phyloP scores from a whole-genome alignment of 306 rosid species.

The Ormosia semicastrata region DNA sequence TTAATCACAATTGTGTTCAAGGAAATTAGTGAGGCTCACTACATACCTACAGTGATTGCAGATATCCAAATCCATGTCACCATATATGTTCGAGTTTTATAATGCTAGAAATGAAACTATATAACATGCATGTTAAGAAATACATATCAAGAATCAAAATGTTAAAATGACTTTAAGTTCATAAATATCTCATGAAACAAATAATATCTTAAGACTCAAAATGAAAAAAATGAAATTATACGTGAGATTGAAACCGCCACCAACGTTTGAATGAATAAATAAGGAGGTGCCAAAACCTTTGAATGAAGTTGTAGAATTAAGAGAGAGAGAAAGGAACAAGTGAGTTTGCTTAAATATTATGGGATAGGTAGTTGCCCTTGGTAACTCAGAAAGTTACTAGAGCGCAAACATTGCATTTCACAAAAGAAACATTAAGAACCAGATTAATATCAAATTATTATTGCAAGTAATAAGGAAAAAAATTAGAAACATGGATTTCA shows the following conservation, averaged over 20 bases:
- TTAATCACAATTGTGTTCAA: too few species aligned
- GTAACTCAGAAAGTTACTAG: neutral
- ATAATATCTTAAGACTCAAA: too few species aligned
- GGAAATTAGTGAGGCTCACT: too few species aligned
- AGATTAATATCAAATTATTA: neutral
- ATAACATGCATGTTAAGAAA: neutral
- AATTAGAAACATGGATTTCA: neutral
- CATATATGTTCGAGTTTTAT: neutral
- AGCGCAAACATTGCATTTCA: constrained; percentile 5
- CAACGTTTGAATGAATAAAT: too few species aligned
- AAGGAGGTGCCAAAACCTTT: too few species aligned
- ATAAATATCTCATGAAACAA: neutral
- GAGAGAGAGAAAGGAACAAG: too few species aligned
- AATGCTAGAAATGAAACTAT: neutral
- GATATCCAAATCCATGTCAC: neutral
- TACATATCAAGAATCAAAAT: neutral
- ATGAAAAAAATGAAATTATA: too few species aligned
- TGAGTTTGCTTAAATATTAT: too few species aligned
- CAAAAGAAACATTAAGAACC: neutral
- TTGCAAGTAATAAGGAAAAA: neutral
- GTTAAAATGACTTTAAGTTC: neutral
- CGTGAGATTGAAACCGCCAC: too few species aligned
- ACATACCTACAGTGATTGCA: neutral
- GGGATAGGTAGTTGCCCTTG: neutral
- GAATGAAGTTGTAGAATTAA: too few species aligned